Base-by-base conservation (phyloP, 23 red algal species). In the Porphyridium purpureum region DNA sequence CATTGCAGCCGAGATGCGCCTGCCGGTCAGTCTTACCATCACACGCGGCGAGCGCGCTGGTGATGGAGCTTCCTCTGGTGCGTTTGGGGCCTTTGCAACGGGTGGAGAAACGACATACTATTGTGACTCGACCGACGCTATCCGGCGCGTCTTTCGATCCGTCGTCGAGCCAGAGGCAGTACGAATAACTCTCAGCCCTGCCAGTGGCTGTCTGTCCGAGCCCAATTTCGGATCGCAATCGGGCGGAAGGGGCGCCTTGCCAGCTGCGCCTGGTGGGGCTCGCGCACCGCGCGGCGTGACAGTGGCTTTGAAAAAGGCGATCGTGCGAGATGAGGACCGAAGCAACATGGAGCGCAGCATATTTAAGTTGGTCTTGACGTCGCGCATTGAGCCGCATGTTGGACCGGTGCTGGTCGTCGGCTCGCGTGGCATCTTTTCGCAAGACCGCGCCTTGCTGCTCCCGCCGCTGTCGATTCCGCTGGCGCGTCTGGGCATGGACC, bases 361-460 rank as follows among this genome's bases (percentile, higher is more conserved):
- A 23, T 57, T 38, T 31, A 49, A 70, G 54, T 27, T 53, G 3
- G 29, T 70, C 48, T 24, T 70, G 64, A 49, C 48, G 7, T 48
- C 35, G 8, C 15, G 38, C 6, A 36, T 70, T 21, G 64, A 70
- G 9, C 22, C 49, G 35, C 64, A 70, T 26, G 64, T 40, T 2
- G 64, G 64, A 21, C 64, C 64, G 33, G 50, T 70, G 17, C 38
- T 70, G 35, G 29, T 38, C 27, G 53, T 70, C 55, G 64, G 64
- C 11, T 31, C 64, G 7, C 48, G 64, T 15, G 64, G 64, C 7
- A 70, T 4, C 19, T 29, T 70, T 4, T 46, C 55, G 15, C 35
- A 70, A 33, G 64, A 48, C 26, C 28, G 54, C 27, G 64, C 53
- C 64, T 36, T 70, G 31, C 38, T 32, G 15, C 35, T 48, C 20